Base-by-base conservation (phyloP, 306 rosid species). In the Rubus idaeus region DNA sequence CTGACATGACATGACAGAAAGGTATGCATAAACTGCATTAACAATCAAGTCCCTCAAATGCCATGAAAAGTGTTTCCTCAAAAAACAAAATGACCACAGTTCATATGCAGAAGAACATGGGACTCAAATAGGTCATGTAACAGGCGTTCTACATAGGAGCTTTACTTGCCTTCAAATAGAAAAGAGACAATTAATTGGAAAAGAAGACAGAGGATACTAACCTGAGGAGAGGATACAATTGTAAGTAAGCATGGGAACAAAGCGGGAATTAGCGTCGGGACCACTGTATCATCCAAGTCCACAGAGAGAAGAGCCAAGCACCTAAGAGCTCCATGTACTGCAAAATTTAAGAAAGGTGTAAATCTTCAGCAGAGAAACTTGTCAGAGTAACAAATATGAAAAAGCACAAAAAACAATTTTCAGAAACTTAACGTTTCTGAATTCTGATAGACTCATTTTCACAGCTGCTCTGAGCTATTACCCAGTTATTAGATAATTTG, bases 271-370 rank as follows among this genome's bases (percentile, higher is more conserved):
- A 92, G 73, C 72, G 89, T 82, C 62, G 97, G 96, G 86, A 90
- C 91, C 79, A 80, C 86, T 84, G 82, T 85, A 88, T 91, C 96
- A 81, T 89, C 98, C 87, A 95, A 88, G 83, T 95, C 98, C 47
- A 83, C 96, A 66, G 90, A 88, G 56, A 95, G 91, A 80, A 95
- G 97, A 73, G 88, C 93, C 89, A 95, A 81, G 86, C 98, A 95
- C 74, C 91, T 90, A 88, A 95, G 88, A 85, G 93, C 96, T 79
- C 98, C 98, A 86, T 90, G 90, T 46, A 92, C 98, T 94, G 81
- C 74, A 85, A 79, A 76, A 30, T 37, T 66, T 51, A 42, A 47
- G 68, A 69, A n/a, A 80, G 3, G 53, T 62, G 75, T 66, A 23
- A 50, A 80, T 76, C 79, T 70, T 75, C 79, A 58, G 77, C 30